A percentile compares a stretch with the other conserved stretches of the same genome.
phyloP scores from a whole-genome alignment of 2,329 filamentous ascomycete genomes.

The Thelonectria rubi region DNA sequence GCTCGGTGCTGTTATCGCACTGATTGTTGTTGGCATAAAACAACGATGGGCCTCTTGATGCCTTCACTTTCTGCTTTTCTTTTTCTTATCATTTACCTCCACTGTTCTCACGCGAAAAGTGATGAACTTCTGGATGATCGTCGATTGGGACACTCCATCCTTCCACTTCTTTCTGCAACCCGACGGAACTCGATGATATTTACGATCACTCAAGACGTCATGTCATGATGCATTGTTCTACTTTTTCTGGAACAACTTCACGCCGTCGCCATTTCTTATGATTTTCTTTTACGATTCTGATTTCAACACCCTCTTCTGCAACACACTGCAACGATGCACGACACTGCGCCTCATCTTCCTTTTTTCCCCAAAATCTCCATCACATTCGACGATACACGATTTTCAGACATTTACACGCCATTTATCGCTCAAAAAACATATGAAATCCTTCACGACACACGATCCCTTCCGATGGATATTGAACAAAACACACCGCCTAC shows the following conservation, averaged over 20 bases:
- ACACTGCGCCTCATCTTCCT: background rate
- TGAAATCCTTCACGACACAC: slow-evolving; percentile 31
- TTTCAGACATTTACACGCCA: slow-evolving; percentile 23
- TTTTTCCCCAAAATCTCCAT: slow-evolving; percentile 6
- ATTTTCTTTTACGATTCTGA: slow-evolving; percentile 18
- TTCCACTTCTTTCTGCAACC: slow-evolving; percentile 26
- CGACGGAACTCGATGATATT: slow-evolving; percentile 40
- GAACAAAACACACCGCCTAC: slow-evolving; percentile 10
- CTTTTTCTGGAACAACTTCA: background rate
- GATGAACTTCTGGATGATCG: slow-evolving; percentile 33
- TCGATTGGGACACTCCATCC: slow-evolving; percentile 13
- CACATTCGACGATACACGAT: slow-evolving; percentile 38
- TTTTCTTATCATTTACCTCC: background rate
- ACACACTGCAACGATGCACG: slow-evolving; percentile 19
- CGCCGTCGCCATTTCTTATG: slow-evolving; percentile 12
- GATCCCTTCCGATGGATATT: slow-evolving; percentile 28
- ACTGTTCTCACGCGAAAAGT: slow-evolving; percentile 25
- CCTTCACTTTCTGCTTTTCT: background rate
- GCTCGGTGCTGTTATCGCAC: slow-evolving; percentile 60
- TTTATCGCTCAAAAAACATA: slow-evolving; percentile 8
- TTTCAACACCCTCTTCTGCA: slow-evolving; percentile 7
- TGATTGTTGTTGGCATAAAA: slow-evolving; percentile 61
- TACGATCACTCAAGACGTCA: slow-evolving; percentile 38
- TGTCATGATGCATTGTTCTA: slow-evolving; percentile 35
- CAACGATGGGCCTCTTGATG: slow-evolving; percentile 55